Percentiles rank a stretch among this genome's conserved stretches.
These are phyloP conservation scores for Sugiyamaella paludigena DNA, from an alignment of 1,139 yeast genomes.

Conservation along the genomic window DNA sequence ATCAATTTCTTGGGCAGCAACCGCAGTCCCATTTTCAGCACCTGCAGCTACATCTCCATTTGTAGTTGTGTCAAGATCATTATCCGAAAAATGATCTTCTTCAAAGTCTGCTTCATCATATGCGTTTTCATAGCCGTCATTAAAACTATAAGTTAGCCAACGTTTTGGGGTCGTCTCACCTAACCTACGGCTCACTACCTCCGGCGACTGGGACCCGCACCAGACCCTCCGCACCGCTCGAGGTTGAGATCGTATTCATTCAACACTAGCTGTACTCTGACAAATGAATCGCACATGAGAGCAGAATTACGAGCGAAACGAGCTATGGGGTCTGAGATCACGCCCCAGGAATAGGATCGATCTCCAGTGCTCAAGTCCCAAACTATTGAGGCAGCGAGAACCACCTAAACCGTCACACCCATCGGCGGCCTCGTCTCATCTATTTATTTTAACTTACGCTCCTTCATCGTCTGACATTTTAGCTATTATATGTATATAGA, in stretches of 20 bases:
- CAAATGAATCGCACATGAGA: too few relatives aligned
- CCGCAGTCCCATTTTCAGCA: constrained; percentile 36
- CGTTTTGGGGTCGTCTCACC: too few relatives aligned
- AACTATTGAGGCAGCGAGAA: too few relatives aligned
- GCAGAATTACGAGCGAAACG: too few relatives aligned
- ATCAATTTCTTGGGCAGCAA: constrained; percentile 53
- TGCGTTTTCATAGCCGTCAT: constrained; percentile 71
- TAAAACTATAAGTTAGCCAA: constrained; percentile 45
- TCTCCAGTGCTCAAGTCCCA: too few relatives aligned
- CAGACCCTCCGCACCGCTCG: neutral
- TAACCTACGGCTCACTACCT: neutral
- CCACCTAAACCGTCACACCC: too few relatives aligned
- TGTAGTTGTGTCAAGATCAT: constrained; percentile 51
- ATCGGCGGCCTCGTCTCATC: too few relatives aligned
- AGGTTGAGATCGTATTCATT: neutral
- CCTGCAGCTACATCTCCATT: constrained; percentile 39
- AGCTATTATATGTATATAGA: neutral
- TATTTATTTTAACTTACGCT: constrained; percentile 25
- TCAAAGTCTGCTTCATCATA: constrained; percentile 69
- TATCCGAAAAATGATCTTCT: constrained; percentile 73
- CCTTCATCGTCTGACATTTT: constrained; percentile 38
- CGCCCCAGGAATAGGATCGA: too few relatives aligned
- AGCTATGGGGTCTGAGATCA: too few relatives aligned
- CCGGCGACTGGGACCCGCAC: neutral
- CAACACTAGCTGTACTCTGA: neutral